Evolutionary conservation across 139 green algal genomes (phyloP).

Genomic region (Closterium sp.): DNA sequence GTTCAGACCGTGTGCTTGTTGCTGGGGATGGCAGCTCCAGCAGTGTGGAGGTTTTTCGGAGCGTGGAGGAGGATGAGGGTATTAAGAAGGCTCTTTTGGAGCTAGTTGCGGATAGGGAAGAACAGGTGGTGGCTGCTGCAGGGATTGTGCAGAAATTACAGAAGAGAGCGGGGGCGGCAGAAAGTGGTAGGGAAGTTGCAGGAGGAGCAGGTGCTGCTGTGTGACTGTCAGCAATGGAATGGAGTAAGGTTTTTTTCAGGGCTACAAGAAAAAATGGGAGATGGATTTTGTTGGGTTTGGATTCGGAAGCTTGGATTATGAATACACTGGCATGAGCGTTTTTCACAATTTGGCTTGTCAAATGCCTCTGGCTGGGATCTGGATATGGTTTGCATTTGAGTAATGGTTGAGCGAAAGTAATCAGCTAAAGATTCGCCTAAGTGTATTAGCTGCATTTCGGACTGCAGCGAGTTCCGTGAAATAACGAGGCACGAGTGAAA

Average conservation of each 20-base stretch:
- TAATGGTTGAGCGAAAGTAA: no score
- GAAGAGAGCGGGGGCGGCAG: background rate
- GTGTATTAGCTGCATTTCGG: background rate
- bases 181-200: background rate
- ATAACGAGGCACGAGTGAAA: background rate
- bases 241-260: background rate
- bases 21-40: background rate
- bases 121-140: background rate
- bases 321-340: background rate
- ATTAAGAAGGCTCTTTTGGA: background rate
- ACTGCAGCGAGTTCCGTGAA: background rate
- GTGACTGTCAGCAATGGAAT: background rate
- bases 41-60: background rate
- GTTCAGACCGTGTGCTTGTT: background rate
- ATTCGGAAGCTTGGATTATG: background rate
- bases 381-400: no score
- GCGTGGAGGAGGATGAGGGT: background rate
- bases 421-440: no score
- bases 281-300: background rate
- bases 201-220: background rate
- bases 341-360: background rate
- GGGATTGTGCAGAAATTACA: background rate
- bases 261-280: background rate
- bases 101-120: background rate
- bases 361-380: background rate